Percentiles rank a stretch among this genome's conserved stretches.
These are phyloP conservation scores for Phialophora verrucosa DNA, from an alignment of 2,329 filamentous ascomycete species.

Conservation along the genomic window DNA sequence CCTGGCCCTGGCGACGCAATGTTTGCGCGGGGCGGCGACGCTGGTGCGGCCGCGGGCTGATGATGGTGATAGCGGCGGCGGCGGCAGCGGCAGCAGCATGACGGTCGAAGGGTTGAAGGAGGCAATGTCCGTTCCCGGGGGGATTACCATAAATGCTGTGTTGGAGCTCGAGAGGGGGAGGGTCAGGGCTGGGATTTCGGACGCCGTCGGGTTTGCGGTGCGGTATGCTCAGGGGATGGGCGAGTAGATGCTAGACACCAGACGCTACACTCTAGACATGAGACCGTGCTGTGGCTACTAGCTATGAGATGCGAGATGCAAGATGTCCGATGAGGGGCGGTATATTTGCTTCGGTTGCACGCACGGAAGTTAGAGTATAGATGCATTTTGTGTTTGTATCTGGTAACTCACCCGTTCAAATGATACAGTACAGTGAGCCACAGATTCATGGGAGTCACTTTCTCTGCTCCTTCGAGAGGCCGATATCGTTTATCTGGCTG, in stretches of 20 bases:
- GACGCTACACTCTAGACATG: neutral
- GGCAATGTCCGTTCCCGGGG: constrained; percentile 57
- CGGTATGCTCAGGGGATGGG: constrained; percentile 11
- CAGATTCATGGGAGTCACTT: too few species aligned
- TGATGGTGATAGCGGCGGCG: too few species aligned
- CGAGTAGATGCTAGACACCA: neutral
- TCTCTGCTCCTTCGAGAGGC: too few species aligned
- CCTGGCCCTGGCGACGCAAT: constrained; percentile 55
- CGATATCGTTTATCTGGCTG: too few species aligned
- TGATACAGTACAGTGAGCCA: too few species aligned
- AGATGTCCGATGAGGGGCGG: too few species aligned
- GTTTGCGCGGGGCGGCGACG: constrained; percentile 43
- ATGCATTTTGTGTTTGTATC: too few species aligned
- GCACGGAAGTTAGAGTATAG: too few species aligned
- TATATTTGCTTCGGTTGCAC: too few species aligned
- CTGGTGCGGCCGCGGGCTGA: constrained; percentile 34
- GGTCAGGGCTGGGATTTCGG: constrained; percentile 21
- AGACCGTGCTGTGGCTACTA: too few species aligned
- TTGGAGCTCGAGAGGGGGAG: constrained; percentile 54
- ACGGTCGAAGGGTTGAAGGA: constrained; percentile 53
- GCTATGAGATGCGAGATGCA: too few species aligned
- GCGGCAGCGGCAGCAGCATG: neutral
- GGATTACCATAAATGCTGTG: constrained; percentile 58
- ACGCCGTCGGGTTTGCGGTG: constrained; percentile 15
- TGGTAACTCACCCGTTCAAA: too few species aligned